Evolutionary conservation across 1,284 basidiomycete genomes (phyloP).

Genomic region (Vanrija humicola): DNA sequence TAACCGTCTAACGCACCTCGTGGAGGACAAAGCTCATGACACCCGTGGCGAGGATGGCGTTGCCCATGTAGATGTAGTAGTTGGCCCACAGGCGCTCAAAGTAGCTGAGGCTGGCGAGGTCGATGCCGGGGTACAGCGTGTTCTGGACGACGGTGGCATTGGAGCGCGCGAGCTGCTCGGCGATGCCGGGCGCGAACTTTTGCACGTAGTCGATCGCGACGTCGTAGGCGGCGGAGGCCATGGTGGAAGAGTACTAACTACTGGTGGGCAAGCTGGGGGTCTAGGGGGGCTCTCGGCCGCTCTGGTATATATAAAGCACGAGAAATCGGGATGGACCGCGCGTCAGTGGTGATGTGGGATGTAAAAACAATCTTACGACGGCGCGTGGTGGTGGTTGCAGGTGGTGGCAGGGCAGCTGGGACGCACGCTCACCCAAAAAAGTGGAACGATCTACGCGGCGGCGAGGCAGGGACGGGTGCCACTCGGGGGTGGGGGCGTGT

Average conservation of each 20-base stretch:
- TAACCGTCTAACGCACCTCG: constrained; percentile 60
- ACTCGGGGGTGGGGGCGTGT: too few species aligned
- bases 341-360: neutral
- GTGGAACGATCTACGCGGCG: neutral
- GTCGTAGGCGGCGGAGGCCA: constrained; percentile 24
- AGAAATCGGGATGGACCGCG: neutral
- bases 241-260: constrained; percentile 8
- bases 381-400: neutral
- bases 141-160: constrained; percentile 43
- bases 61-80: constrained; percentile 82
- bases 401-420: too few species aligned
- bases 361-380: neutral
- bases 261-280: neutral
- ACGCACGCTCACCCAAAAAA: neutral
- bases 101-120: constrained; percentile 67
- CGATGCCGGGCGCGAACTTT: constrained; percentile 40
- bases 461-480: too few species aligned
- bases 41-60: constrained; percentile 90
- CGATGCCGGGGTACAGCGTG: constrained; percentile 49
- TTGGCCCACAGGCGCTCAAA: constrained; percentile 71
- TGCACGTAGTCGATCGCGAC: constrained; percentile 37
- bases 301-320: neutral
- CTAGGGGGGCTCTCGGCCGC: neutral
- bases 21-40: constrained; percentile 90
- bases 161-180: constrained; percentile 36